Evolutionary conservation across 768 basidiomycete species (phyloP).

Genomic region (Leccinum variicolor): DNA sequence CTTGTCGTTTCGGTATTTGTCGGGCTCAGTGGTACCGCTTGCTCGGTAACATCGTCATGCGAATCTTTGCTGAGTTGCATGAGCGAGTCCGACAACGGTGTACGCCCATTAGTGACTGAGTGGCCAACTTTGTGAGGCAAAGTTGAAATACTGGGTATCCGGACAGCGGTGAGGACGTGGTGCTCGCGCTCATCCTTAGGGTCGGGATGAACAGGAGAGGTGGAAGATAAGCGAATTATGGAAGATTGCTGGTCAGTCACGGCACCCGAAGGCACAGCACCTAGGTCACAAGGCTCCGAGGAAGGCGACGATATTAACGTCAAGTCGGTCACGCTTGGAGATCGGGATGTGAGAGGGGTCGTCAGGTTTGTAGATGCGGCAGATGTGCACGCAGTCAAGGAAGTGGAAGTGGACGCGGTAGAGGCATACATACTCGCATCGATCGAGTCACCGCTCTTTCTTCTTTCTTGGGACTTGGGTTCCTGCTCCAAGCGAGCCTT

Average conservation of each 20-base stretch:
- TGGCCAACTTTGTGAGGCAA: slow-evolving; percentile 6
- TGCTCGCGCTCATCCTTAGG: slow-evolving; percentile 17
- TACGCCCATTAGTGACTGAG: background rate
- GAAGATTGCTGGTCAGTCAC: background rate
- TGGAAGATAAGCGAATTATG: background rate
- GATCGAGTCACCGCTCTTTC: slow-evolving; percentile 22
- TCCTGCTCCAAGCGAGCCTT: slow-evolving; percentile 23
- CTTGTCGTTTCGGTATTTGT: slow-evolving; percentile 9
- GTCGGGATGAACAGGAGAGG: background rate
- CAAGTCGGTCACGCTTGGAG: slow-evolving; percentile 18
- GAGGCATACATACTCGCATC: slow-evolving; percentile 22
- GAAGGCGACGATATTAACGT: slow-evolving; percentile 5
- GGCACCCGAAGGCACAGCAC: background rate
- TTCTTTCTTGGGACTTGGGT: slow-evolving; percentile 15
- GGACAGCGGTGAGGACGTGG: slow-evolving; percentile 25
- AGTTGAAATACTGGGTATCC: slow-evolving; percentile 16
- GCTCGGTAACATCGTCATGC: slow-evolving; percentile 2
- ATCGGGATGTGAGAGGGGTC: slow-evolving; percentile 20
- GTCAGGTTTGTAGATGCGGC: slow-evolving; percentile 14
- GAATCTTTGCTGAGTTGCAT: slow-evolving; percentile 6
- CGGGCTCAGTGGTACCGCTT: slow-evolving; percentile 2
- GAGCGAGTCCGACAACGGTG: slow-evolving; percentile 1
- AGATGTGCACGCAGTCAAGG: slow-evolving; percentile 21
- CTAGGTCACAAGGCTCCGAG: background rate
- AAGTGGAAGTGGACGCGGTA: slow-evolving; percentile 23